Evolutionary conservation across 768 basidiomycete species (phyloP), one percentile per base, ranked within the genome.

Genomic region (Clitopilus hobsonii): DNA sequence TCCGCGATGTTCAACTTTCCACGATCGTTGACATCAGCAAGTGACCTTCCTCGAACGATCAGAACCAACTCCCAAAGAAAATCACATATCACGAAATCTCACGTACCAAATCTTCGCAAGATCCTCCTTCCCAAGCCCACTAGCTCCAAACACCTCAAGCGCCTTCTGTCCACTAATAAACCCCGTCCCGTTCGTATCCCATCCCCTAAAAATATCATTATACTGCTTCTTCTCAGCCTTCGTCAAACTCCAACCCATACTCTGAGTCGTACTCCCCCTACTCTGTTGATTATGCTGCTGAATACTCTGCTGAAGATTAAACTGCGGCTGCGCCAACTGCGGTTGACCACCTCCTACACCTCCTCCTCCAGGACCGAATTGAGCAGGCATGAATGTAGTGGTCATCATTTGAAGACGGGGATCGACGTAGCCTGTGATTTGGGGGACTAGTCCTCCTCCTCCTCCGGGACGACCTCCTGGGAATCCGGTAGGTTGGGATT

Each of bases 141-240:
- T 94, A 64, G 93, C 89, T 0, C 94, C 92, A 72, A 99, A 98
- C 23, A 97, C 94, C 66, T 96, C 92, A 45, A 89, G 74, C 0
- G 95, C 96, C 14, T 83, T 89, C 60, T 80, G 73, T 24, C 97
- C 95, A 49, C 71, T 82, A 64, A 99, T 91, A 70, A 95, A 98
- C 0, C 94, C 94, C 0, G 84, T 83, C 6, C 78, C 76, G 36
- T 82, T 77, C 0, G 84, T 71, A 66, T 98, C 96, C 97, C 97
- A 99, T n/a, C 91, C 88, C 56, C 96, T 79, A 74, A 99, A 99
- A 63, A 98, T 95, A 63, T 89, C 82, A 67, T 98, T 92, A 63
- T 98, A 99, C 60, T 88, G 88, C 76, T 97, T 96, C 80, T 95
- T 95, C 76, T 99, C 97, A 5, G 83, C 80, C 69, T 90, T 89